Evolutionary conservation across 177 flowering plant genomes (phyloP), one percentile per base, ranked within the genome.

Genomic region (Vitis hybrid): DNA sequence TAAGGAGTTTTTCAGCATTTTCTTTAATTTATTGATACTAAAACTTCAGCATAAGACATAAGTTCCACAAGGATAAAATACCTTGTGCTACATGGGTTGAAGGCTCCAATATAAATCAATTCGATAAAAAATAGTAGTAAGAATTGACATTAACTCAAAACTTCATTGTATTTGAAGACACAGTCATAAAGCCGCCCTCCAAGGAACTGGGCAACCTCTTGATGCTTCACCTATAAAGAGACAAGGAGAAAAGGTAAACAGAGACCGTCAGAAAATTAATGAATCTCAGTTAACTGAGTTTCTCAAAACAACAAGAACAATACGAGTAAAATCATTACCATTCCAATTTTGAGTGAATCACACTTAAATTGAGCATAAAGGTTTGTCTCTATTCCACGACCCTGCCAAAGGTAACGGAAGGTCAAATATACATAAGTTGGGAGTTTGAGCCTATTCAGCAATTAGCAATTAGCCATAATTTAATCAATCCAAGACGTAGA

Each of bases 371-470:
- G 93, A 61, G 98, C 98, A 79, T 96, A 94, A 12, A 94, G 90
- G 77, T 94, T 96, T 49, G 99, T 96, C 78, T 96, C 99, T 63
- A 96, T 94, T 72, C 98, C 98, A 72, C 99, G 98, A 16, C 99
- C 99, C 99, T 96, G 86, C 61, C 58, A 61, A 76, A 68, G 61
- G 11, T 64, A 71, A 59, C 31, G 13, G 48, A n/a, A n/a, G 48
- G 14, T 66, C 6, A 45, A 49, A 14, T 7, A 59, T 53, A 14
- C 48, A 7, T 5, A 39, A 13, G 7, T 22, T 12, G n/a, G 22
- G 10, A 26, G 2, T 12, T n/a, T 48, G 1, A 55, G 55, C 7
- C 14, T 2, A 54, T 54, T 54, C 16, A 54, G 18, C 19, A 54
- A 16, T 54, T 15, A 14, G 48, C 48, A 39, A 39, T 39, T 39